Conservation (phyloP, 768 basidiomycete genomes). For the Pholiota microspora region DNA sequence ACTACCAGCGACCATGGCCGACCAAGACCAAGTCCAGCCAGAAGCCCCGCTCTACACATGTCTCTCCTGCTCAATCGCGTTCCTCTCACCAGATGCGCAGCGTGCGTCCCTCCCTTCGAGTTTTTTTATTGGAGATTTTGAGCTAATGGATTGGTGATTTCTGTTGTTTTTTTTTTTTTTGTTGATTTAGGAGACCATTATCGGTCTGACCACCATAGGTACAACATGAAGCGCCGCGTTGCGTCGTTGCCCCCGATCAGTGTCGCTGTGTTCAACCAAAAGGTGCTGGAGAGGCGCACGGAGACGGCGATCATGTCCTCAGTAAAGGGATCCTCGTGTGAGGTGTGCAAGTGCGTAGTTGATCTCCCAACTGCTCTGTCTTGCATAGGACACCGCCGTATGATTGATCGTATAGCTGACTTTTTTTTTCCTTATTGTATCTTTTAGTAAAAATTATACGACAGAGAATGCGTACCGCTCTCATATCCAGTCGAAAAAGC, state of each 20-base stretch:
- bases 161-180: neutral
- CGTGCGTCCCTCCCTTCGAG: slow-evolving; percentile 43
- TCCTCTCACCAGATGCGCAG: slow-evolving; percentile 79
- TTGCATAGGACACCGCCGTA: slow-evolving; percentile 24
- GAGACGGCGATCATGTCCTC: slow-evolving; percentile 73
- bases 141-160: neutral
- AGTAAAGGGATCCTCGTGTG: slow-evolving; percentile 60
- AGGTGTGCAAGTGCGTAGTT: slow-evolving; percentile 75
- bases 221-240: slow-evolving; percentile 97
- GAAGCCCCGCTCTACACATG: slow-evolving; percentile 70
- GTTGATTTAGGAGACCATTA: slow-evolving; percentile 84
- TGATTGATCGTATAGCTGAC: neutral
- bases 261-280: slow-evolving; percentile 77
- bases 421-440: neutral
- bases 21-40: slow-evolving; percentile 21
- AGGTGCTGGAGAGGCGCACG: slow-evolving; percentile 74
- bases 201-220: slow-evolving; percentile 91
- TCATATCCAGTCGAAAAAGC: slow-evolving; percentile 87
- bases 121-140: neutral
- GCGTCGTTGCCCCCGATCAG: slow-evolving; percentile 87
- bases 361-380: neutral
- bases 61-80: slow-evolving; percentile 87
- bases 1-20: slow-evolving; percentile 29
- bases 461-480: slow-evolving; percentile 88
- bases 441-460: slow-evolving; percentile 78